Percentiles rank a stretch among this genome's conserved stretches.
These are phyloP conservation scores for Perilla frutescens DNA, from an alignment of 257 asterid genomes.

Conservation along the genomic window DNA sequence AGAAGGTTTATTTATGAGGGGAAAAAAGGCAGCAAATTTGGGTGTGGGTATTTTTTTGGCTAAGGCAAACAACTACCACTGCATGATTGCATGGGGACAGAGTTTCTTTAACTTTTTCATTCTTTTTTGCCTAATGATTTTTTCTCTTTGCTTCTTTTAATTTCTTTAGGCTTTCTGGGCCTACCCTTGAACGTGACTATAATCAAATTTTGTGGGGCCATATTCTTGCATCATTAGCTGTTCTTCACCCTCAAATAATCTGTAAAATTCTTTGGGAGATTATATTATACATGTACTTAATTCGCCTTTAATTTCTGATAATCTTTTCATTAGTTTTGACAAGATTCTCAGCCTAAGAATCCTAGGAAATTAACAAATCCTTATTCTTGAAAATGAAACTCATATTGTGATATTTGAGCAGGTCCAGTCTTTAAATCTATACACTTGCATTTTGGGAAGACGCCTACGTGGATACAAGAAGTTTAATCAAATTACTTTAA, in stretches of 20 bases:
- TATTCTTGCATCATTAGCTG: slow-evolving; percentile 19
- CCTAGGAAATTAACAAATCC: neutral
- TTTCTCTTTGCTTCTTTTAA: slow-evolving; percentile 42
- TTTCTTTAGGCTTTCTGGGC: slow-evolving; percentile 47
- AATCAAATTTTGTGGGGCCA: slow-evolving; percentile 50
- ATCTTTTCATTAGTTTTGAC: neutral
- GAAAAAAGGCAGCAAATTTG: slow-evolving; percentile 21
- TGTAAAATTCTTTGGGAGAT: neutral
- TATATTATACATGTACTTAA: neutral
- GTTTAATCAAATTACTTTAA: no score
- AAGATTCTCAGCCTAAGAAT: slow-evolving; percentile 7
- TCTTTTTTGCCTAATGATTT: slow-evolving; percentile 46
- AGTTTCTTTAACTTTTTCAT: slow-evolving; percentile 34
- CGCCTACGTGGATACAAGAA: no score
- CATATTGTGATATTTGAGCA: neutral
- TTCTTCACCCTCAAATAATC: neutral
- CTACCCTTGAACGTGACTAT: slow-evolving; percentile 53
- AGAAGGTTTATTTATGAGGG: slow-evolving; percentile 23
- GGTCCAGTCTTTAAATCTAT: no score
- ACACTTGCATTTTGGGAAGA: no score
- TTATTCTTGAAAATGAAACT: neutral
- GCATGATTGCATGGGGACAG: slow-evolving; percentile 55
- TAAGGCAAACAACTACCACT: slow-evolving; percentile 36
- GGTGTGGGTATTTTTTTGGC: slow-evolving; percentile 5
- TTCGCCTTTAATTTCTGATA: slow-evolving; percentile 13